phyloP scores from a whole-genome alignment of 2,329 filamentous ascomycete genomes.

The Mariannaea elegans region DNA sequence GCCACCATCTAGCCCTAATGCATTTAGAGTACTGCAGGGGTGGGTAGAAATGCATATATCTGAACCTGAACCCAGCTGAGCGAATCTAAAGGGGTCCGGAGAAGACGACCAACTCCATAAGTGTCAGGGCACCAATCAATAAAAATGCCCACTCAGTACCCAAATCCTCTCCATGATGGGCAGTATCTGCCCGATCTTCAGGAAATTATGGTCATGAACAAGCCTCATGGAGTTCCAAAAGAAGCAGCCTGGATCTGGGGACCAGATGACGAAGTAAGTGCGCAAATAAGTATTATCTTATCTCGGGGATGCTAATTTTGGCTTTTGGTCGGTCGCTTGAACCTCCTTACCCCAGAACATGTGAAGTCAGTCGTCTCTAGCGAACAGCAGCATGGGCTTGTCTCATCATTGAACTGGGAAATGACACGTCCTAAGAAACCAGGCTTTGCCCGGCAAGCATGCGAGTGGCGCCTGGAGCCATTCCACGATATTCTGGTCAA shows the following conservation, averaged over 20 bases:
- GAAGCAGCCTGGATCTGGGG: conserved; percentile 13
- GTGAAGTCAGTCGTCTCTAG: neutral
- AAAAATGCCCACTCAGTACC: too few relatives aligned
- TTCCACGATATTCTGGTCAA: neutral
- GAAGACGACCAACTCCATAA: too few relatives aligned
- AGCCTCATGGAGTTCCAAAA: neutral
- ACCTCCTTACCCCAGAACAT: neutral
- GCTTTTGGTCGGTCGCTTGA: neutral
- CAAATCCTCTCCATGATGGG: too few relatives aligned
- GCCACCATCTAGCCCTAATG: too few relatives aligned
- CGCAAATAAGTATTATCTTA: too few relatives aligned
- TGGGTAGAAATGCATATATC: too few relatives aligned
- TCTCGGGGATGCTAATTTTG: neutral
- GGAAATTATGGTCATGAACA: too few relatives aligned
- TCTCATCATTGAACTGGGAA: neutral
- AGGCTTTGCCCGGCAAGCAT: neutral
- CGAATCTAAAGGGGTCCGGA: too few relatives aligned
- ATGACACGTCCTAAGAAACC: neutral
- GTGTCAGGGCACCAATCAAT: too few relatives aligned
- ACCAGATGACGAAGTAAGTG: neutral
- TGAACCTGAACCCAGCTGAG: too few relatives aligned
- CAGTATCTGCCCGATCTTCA: too few relatives aligned
- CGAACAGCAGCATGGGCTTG: neutral
- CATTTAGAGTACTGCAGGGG: too few relatives aligned
- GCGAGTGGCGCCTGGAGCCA: neutral